Evolutionary conservation across 2,329 filamentous ascomycete species (phyloP).

Genomic region (Septoria petroselini): DNA sequence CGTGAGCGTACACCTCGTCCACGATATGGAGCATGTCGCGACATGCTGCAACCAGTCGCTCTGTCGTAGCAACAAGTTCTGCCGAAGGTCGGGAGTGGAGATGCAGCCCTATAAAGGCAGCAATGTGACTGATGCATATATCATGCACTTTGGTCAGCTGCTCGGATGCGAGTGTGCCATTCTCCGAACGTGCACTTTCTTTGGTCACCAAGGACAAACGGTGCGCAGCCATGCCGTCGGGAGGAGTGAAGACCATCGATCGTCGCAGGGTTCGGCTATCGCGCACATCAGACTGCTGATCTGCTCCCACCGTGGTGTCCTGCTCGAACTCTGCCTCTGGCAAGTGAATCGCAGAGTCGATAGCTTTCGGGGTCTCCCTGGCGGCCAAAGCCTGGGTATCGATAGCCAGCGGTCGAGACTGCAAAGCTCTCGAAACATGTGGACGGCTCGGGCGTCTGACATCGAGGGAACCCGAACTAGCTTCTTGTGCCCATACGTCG

Average conservation of each 20-base stretch:
- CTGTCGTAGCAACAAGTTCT: constrained; percentile 77
- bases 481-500: constrained; percentile 65
- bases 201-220: constrained; percentile 32
- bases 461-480: constrained; percentile 8
- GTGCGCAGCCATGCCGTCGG: constrained; percentile 29
- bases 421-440: background rate
- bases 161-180: constrained; percentile 74
- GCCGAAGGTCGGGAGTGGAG: constrained; percentile 86
- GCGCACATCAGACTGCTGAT: constrained; percentile 2
- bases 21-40: constrained; percentile 74
- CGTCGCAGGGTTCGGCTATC: constrained; percentile 5
- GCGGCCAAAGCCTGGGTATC: constrained; percentile 15
- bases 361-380: constrained; percentile 9
- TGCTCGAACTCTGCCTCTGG: constrained; percentile 8
- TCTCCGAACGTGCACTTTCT: constrained; percentile 16
- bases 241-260: constrained; percentile 24
- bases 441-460: constrained; percentile 3
- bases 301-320: constrained; percentile 10
- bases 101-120: constrained; percentile 90
- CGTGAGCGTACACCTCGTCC: constrained; percentile 76
- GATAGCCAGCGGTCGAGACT: constrained; percentile 15
- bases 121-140: constrained; percentile 82
- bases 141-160: constrained; percentile 78
- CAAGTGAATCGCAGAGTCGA: constrained; percentile 28
- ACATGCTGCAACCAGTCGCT: constrained; percentile 78